Base-by-base conservation (phyloP, 2,329 filamentous ascomycete genomes). In the Setomelanomma holmii region DNA sequence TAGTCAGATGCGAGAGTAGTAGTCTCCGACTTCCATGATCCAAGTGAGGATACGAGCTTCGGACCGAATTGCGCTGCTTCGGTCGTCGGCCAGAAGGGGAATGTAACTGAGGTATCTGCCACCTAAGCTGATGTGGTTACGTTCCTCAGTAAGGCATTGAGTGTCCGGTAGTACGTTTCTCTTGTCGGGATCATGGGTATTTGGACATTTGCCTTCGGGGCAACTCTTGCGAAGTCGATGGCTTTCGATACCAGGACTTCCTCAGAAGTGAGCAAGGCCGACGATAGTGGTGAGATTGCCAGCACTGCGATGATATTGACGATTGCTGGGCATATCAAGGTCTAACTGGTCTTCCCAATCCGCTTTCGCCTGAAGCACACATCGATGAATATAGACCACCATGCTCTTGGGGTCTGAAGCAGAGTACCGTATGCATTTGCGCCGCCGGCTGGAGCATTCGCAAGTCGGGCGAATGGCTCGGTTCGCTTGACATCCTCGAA, bases 401-500 rank as follows among this genome's bases (percentile, higher is more conserved):
- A 64, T 20, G 40, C 41, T 45, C 53, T 58, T 7, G 50, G 53
- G 8, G 47, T 53, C 20, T 63, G 53, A 2, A 66, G 49, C 0
- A 66, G 8, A 1, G 53, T 60, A 3, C 58, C 52, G 36, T 49
- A 46, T 1, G 55, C 60, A 8, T 41, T 53, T 4, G 55, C 43
- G n/a, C 56, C 54, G 7, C 43, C 52, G 4, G 43, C 8, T 34
- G 49, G 41, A 30, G 60, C 43, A 35, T 40, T 51, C 2, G 60
- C 58, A 17, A 64, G 38, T 30, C 56, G 49, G 14, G 53, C 57
- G 40, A 65, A 67, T 1, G 57, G 57, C 35, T 64, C 58, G 4
- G 60, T 65, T 27, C 58, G 54, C 38, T 63, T 66, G 3, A 54
- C 43, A 46, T 64, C 62, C 20, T 63, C 55, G 17, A 63, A 61